These are phyloP conservation scores for Dictyophora rubrovolvata DNA, from an alignment of 768 basidiomycete genomes.

Conservation along the genomic window DNA sequence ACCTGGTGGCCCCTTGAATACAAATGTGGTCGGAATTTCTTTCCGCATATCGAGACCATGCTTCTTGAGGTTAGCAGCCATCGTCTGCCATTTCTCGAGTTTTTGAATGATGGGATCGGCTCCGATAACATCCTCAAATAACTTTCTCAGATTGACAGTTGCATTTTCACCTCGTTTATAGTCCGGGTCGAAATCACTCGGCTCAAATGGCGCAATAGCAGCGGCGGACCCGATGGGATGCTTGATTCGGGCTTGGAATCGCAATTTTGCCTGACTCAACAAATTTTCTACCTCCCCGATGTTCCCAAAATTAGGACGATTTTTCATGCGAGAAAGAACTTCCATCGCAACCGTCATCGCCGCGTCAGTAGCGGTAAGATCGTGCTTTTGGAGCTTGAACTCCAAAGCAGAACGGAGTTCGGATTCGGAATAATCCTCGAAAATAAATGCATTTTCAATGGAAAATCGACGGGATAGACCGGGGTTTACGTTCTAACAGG, in stretches of 20 bases:
- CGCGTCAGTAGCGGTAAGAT: conserved; percentile 43
- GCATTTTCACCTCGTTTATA: conserved; percentile 41
- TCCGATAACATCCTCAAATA: conserved; percentile 58
- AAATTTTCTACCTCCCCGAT: conserved; percentile 57
- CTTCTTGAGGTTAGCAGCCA: conserved; percentile 32
- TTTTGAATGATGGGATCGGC: conserved; percentile 42
- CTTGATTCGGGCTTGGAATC: conserved; percentile 31
- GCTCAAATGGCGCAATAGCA: conserved; percentile 25
- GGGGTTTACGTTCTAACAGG: conserved; percentile 55
- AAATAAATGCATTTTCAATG: conserved; percentile 60
- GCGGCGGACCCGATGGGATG: conserved; percentile 16
- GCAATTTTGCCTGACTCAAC: conserved; percentile 38
- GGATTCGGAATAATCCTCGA: conserved; percentile 49
- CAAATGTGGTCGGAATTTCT: conserved; percentile 51
- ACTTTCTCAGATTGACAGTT: conserved; percentile 36
- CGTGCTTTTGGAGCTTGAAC: conserved; percentile 45
- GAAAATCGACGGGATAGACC: conserved; percentile 57
- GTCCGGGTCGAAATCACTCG: conserved; percentile 54
- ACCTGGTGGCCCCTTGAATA: conserved; percentile 71
- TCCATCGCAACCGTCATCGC: conserved; percentile 52
- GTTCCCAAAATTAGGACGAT: conserved; percentile 56
- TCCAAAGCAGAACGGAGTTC: conserved; percentile 45
- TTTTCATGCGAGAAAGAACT: conserved; percentile 20
- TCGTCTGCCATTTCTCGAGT: conserved; percentile 41
- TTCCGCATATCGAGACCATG: conserved; percentile 34